phyloP scores from a whole-genome alignment of 2,329 filamentous ascomycete genomes.

The Pestalotiopsis sp. region DNA sequence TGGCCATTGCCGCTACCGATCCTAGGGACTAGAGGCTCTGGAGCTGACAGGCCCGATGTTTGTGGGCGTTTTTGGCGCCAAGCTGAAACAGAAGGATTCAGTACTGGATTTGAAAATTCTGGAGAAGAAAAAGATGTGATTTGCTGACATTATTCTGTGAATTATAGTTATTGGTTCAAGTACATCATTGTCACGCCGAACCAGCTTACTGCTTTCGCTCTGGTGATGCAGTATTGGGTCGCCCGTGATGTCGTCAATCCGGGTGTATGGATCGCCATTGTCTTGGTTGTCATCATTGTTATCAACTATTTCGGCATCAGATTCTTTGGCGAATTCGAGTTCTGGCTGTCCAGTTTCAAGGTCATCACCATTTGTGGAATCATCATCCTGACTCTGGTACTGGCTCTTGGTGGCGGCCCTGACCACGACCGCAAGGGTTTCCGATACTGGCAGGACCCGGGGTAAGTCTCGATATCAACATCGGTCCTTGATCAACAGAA shows the following conservation, averaged over 20 bases:
- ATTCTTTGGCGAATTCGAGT: slow-evolving; percentile 69
- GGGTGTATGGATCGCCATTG: slow-evolving; percentile 77
- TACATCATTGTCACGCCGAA: slow-evolving; percentile 88
- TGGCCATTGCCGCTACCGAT: not conserved
- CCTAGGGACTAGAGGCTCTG: not conserved
- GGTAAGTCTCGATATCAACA: slow-evolving; percentile 33
- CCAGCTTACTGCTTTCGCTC: slow-evolving; percentile 77
- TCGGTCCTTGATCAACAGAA: not conserved
- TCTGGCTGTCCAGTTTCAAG: slow-evolving; percentile 69
- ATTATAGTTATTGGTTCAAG: slow-evolving; percentile 65
- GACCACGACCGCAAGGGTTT: slow-evolving; percentile 65
- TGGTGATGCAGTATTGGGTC: slow-evolving; percentile 82
- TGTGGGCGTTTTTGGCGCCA: not conserved
- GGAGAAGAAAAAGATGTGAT: not conserved
- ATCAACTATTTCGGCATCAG: slow-evolving; percentile 74
- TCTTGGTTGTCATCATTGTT: slow-evolving; percentile 62
- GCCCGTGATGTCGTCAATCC: slow-evolving; percentile 68
- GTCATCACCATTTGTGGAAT: slow-evolving; percentile 68
- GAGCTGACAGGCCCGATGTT: not conserved
- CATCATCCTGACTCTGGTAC: slow-evolving; percentile 66
- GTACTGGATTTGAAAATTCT: not conserved
- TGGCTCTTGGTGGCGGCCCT: slow-evolving; percentile 68
- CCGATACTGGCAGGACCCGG: slow-evolving; percentile 67
- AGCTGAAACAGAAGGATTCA: not conserved
- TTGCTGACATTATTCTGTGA: not conserved